These are phyloP conservation scores for Monilinia polystroma DNA, from an alignment of 2,329 filamentous ascomycete species.

Conservation along the genomic window DNA sequence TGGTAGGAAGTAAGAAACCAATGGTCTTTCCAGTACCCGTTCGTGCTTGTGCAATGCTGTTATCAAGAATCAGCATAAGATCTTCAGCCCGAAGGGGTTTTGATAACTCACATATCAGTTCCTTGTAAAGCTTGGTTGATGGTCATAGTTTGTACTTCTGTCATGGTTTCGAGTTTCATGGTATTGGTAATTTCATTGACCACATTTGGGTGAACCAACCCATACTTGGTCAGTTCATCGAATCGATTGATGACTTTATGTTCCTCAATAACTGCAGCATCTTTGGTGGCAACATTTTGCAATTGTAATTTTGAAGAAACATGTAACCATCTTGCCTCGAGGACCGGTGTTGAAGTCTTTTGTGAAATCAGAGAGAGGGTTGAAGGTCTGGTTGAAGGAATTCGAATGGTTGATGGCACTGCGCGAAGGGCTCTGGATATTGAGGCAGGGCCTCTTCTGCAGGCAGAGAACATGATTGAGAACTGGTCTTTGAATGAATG, in stretches of 20 bases:
- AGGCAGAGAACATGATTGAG: constrained; percentile 38
- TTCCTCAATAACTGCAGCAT: constrained; percentile 15
- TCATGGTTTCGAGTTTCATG: constrained; percentile 66
- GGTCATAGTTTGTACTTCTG: constrained; percentile 67
- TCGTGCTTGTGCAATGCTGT: constrained; percentile 86
- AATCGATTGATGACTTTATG: constrained; percentile 35
- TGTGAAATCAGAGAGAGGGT: constrained; percentile 30
- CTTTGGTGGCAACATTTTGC: constrained; percentile 23
- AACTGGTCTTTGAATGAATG: constrained; percentile 21
- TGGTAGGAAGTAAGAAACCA: constrained; percentile 82
- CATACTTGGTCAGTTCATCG: constrained; percentile 36
- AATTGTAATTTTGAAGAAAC: constrained; percentile 32
- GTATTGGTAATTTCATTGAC: constrained; percentile 58
- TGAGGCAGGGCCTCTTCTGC: constrained; percentile 40
- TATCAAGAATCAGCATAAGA: constrained; percentile 13
- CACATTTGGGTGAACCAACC: constrained; percentile 39
- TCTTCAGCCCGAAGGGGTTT: background rate
- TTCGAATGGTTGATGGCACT: constrained; percentile 31
- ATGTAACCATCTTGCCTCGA: constrained; percentile 37
- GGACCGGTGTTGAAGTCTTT: constrained; percentile 25
- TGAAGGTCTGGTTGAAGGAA: constrained; percentile 35
- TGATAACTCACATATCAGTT: constrained; percentile 42
- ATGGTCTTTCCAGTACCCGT: constrained; percentile 97
- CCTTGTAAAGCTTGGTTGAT: constrained; percentile 75
- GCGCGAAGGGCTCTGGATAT: constrained; percentile 36